phyloP scores from a whole-genome alignment of 495 filamentous ascomycete genomes.

The Trichoderma erinaceum region DNA sequence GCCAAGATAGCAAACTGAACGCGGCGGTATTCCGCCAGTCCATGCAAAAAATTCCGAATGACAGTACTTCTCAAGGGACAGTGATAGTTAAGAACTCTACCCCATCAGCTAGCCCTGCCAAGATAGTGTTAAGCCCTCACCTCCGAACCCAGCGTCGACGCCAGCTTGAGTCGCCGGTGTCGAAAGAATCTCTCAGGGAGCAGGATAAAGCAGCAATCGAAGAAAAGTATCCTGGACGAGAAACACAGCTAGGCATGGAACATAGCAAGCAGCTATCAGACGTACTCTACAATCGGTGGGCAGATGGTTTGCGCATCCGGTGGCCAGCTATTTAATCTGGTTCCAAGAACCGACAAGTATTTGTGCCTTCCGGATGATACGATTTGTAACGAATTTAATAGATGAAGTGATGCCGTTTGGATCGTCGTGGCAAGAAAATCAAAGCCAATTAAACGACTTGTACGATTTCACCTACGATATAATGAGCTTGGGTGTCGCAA shows the following conservation, averaged over 20 bases:
- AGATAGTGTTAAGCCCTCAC: constrained; percentile 74
- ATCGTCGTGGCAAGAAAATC: background rate
- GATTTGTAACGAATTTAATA: background rate
- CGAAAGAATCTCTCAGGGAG: constrained; percentile 23
- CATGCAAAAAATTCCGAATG: constrained; percentile 21
- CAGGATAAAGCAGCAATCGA: constrained; percentile 45
- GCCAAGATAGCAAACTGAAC: constrained; percentile 37
- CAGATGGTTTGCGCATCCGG: constrained; percentile 70
- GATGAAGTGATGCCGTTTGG: background rate
- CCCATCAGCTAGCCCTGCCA: constrained; percentile 34
- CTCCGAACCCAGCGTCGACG: constrained; percentile 69
- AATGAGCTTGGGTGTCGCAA: background rate
- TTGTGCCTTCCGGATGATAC: background rate
- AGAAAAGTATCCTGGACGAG: constrained; percentile 43
- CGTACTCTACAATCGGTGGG: constrained; percentile 85
- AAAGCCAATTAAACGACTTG: background rate
- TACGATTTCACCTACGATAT: background rate
- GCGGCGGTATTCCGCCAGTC: constrained; percentile 29
- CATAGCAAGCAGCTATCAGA: constrained; percentile 84
- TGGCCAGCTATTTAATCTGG: constrained; percentile 56
- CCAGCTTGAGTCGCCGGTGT: constrained; percentile 50
- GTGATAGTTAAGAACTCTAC: constrained; percentile 38
- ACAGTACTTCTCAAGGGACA: constrained; percentile 37
- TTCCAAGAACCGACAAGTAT: background rate
- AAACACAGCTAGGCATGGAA: constrained; percentile 69